phyloP scores from a whole-genome alignment of 768 basidiomycete species.

The Tulasnella sp. region DNA sequence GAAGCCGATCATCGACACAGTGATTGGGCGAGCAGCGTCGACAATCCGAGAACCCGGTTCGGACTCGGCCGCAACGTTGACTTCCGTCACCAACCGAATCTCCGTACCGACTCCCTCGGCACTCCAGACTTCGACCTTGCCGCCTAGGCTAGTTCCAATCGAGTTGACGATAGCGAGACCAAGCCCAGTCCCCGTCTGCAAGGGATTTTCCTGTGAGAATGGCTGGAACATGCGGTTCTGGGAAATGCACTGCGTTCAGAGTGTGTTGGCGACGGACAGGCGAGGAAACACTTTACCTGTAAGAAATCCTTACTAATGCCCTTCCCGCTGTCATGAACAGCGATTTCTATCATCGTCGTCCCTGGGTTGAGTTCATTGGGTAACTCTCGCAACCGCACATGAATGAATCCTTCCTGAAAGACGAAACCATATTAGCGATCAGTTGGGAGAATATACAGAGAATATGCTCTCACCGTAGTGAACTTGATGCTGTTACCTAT shows the following conservation, averaged over 20 bases:
- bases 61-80: conserved; percentile 41
- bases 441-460: background rate
- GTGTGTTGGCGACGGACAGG: background rate
- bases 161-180: conserved; percentile 93
- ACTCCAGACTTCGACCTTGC: conserved; percentile 90
- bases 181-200: conserved; percentile 86
- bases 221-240: conserved; percentile 94
- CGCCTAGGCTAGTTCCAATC: conserved; percentile 77
- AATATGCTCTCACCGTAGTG: conserved; percentile 49
- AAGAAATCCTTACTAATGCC: conserved; percentile 90
- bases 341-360: conserved; percentile 69
- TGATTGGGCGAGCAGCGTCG: conserved; percentile 33
- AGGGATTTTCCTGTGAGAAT: conserved; percentile 91
- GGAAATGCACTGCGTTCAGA: background rate
- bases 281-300: conserved; percentile 40
- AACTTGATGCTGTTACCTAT: conserved; percentile 94
- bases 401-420: conserved; percentile 70
- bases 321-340: conserved; percentile 86
- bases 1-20: conserved; percentile 66
- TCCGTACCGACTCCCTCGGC: conserved; percentile 85
- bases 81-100: conserved; percentile 75
- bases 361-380: conserved; percentile 36
- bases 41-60: conserved; percentile 39
- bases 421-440: background rate
- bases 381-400: conserved; percentile 69